phyloP scores from a whole-genome alignment of 345 rosid genomes.

The Gossypium raimondii region DNA sequence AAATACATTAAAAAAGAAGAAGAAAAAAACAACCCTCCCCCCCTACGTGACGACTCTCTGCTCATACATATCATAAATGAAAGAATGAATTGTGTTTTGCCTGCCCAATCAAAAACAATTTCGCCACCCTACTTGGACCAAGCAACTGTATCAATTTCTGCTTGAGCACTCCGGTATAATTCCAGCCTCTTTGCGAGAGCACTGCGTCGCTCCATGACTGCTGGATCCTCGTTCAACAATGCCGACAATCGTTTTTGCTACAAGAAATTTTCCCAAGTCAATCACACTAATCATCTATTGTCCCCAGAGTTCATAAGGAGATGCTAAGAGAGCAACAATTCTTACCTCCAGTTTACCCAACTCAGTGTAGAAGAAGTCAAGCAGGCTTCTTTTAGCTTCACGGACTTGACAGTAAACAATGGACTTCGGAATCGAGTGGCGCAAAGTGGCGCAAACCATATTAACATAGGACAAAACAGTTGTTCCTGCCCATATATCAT shows the following conservation, averaged over 20 bases:
- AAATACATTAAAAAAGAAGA: too few species aligned
- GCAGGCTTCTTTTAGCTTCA: slow-evolving; percentile 89
- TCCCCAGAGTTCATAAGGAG: not conserved
- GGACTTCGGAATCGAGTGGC: slow-evolving; percentile 93
- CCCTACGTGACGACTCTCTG: not conserved
- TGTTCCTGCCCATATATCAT: slow-evolving; percentile 49
- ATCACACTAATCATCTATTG: not conserved
- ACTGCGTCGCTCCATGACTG: slow-evolving; percentile 86
- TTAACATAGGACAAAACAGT: slow-evolving; percentile 85
- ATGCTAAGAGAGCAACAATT: not conserved
- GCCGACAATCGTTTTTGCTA: slow-evolving; percentile 84
- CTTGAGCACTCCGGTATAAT: slow-evolving; percentile 85
- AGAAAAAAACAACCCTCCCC: not conserved
- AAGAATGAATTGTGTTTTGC: slow-evolving; percentile 22
- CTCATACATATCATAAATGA: slow-evolving; percentile 16
- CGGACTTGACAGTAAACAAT: slow-evolving; percentile 94
- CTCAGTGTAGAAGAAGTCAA: slow-evolving; percentile 87
- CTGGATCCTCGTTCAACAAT: slow-evolving; percentile 90
- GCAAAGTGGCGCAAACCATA: slow-evolving; percentile 85
- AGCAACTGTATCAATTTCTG: slow-evolving; percentile 81
- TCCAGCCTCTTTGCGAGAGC: slow-evolving; percentile 84
- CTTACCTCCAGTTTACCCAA: slow-evolving; percentile 88
- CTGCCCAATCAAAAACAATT: not conserved
- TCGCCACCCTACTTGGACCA: slow-evolving; percentile 69
- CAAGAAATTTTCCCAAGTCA: slow-evolving; percentile 12